A percentile compares a stretch with the other conserved stretches of the same genome.
Evolutionary conservation across 108 stramenopile species (phyloP).

Genomic region (Parietichytrium sp.): DNA sequence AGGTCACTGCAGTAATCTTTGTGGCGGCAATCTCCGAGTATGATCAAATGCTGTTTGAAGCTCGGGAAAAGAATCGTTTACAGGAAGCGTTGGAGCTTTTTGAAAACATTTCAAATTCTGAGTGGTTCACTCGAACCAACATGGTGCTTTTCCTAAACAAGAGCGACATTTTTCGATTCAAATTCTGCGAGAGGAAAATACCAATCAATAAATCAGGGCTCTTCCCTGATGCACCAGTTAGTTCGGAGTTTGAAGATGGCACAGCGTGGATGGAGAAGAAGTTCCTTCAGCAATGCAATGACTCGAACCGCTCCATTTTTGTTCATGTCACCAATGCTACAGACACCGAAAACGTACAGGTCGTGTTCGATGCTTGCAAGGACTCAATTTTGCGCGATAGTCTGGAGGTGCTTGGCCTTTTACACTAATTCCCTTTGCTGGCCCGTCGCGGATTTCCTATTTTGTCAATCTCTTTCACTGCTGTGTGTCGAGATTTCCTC

Average conservation of each 20-base stretch:
- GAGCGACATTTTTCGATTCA: slow-evolving; percentile 48
- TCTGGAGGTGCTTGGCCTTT: slow-evolving; percentile 46
- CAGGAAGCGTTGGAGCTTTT: slow-evolving; percentile 50
- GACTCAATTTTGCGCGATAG: slow-evolving; percentile 59
- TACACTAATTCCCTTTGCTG: slow-evolving; percentile 36
- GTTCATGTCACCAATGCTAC: slow-evolving; percentile 95
- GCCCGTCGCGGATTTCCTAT: background rate
- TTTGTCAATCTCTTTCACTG: background rate
- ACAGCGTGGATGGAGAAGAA: slow-evolving; percentile 85
- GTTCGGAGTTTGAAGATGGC: slow-evolving; percentile 79
- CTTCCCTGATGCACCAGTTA: slow-evolving; percentile 77
- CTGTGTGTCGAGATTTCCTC: background rate
- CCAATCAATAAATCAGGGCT: slow-evolving; percentile 42
- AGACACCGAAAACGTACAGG: slow-evolving; percentile 83
- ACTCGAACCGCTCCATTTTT: slow-evolving; percentile 60
- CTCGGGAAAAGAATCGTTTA: slow-evolving; percentile 40
- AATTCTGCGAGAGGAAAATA: slow-evolving; percentile 35
- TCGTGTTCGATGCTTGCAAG: slow-evolving; percentile 64
- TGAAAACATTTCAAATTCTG: background rate
- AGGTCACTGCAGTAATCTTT: slow-evolving; percentile 47
- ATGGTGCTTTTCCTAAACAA: slow-evolving; percentile 55
- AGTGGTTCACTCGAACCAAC: slow-evolving; percentile 19
- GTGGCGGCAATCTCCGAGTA: slow-evolving; percentile 49
- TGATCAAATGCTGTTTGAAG: slow-evolving; percentile 54
- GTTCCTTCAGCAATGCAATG: slow-evolving; percentile 79